Percentiles rank a stretch among this genome's conserved stretches.
Evolutionary conservation across 805 yeast species (phyloP).

Genomic region (Cyberlindnera mrakii): DNA sequence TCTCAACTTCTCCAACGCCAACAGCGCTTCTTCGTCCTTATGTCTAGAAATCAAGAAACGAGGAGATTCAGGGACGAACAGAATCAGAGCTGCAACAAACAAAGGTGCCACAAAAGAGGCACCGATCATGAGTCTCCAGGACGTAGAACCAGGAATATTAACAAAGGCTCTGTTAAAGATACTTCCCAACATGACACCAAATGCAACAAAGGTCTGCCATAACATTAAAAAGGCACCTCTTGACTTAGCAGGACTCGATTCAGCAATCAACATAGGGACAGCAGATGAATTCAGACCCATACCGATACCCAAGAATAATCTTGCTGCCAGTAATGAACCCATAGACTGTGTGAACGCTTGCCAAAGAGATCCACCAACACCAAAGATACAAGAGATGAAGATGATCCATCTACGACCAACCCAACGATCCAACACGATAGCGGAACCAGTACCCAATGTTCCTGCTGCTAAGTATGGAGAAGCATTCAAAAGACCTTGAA

Average conservation of each 20-base stretch:
- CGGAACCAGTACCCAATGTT: constrained; percentile 48
- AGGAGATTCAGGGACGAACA: constrained; percentile 63
- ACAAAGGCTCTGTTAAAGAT: constrained; percentile 54
- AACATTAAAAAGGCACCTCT: constrained; percentile 65
- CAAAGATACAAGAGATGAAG: constrained; percentile 50
- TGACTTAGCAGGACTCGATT: constrained; percentile 49
- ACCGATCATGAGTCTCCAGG: constrained; percentile 66
- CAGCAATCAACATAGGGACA: constrained; percentile 63
- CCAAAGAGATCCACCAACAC: constrained; percentile 58
- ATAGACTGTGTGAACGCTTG: constrained; percentile 55
- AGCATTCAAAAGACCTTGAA: constrained; percentile 57
- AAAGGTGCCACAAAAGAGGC: constrained; percentile 55
- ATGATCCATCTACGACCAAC: constrained; percentile 58
- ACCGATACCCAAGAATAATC: constrained; percentile 57
- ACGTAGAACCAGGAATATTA: constrained; percentile 36
- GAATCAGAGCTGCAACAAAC: constrained; percentile 47
- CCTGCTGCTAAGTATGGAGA: constrained; percentile 63
- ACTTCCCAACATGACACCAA: constrained; percentile 65
- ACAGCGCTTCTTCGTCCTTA: constrained; percentile 42
- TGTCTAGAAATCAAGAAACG: constrained; percentile 59
- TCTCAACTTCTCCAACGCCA: constrained; percentile 31
- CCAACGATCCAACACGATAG: constrained; percentile 43
- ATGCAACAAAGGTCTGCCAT: constrained; percentile 75
- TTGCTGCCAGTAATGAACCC: constrained; percentile 54
- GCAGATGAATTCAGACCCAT: constrained; percentile 64